Base-by-base conservation (phyloP, 225 moss, liverwort and hornwort genomes). In the Pseudisothecium myosuroides region DNA sequence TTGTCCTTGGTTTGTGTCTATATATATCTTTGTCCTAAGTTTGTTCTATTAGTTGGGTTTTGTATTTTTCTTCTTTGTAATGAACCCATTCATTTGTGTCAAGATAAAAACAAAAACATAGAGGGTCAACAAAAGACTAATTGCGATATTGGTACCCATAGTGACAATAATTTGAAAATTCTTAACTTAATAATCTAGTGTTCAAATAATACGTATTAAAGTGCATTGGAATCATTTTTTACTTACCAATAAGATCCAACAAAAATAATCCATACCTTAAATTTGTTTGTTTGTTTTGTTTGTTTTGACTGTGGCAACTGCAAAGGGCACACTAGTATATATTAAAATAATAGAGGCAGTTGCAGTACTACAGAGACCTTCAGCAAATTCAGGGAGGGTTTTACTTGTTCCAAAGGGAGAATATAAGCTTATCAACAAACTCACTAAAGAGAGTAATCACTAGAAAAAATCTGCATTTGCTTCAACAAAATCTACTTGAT, bases 91-190 rank as follows among this genome's bases (percentile, higher is more conserved):
- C 4, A 14, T 54, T 54, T 9, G 9, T 23, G 4, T 23, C 2
- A 10, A 76, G 6, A 14, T 14, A 34, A 52, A 76, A 54, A 16
- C 23, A 36, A 37, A 54, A 54, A 23, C 21, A 14, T 6, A 1
- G 9, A 1, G 8, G 8, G 37, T 1, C 9, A 37, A 4, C 0
- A 10, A 78, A 7, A 26, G 15, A 7, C 8, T 34, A 14, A 13
- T 14, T 52, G 13, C 0, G 0, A 11, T n/a, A 56, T n/a, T n/a
- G 3, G 3, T n/a, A 56, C 1, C 1, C 0, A 2, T 2, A 37
- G 7, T 26, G 11, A 56, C 1, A 11, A 55, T 2, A 27, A 17
- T 7, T 27, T n/a, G 17, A 56, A n/a, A n/a, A 36, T 26, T 56
- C 4, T 4, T 17, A 26, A 27, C 2, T 11, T 17, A n/a, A 10